A percentile compares a stretch with the other conserved stretches of the same genome.
phyloP scores from a whole-genome alignment of 306 rosid genomes.

The Oemleria cerasiformis region DNA sequence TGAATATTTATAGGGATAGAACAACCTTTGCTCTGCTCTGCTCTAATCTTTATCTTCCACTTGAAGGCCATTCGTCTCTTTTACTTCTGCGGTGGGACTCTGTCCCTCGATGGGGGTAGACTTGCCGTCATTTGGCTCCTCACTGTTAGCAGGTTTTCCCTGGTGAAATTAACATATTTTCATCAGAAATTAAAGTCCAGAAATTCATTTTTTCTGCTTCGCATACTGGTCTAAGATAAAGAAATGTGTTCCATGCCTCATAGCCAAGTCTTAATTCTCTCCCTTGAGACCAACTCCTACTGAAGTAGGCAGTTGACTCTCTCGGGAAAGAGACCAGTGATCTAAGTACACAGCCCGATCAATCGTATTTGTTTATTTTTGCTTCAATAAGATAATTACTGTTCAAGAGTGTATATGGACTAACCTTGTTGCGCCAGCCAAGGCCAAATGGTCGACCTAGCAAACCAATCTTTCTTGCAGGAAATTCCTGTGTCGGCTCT shows the following conservation, averaged over 20 bases:
- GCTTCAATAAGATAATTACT: not conserved
- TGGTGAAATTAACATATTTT: constrained; percentile 29
- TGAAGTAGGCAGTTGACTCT: too few species aligned
- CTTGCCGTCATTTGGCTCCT: constrained; percentile 53
- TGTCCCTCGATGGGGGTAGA: constrained; percentile 33
- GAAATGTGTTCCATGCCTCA: too few species aligned
- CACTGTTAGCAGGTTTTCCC: constrained; percentile 55
- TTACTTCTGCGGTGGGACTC: constrained; percentile 32
- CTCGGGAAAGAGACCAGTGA: not conserved
- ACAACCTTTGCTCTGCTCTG: constrained; percentile 5
- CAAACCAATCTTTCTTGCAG: constrained; percentile 66
- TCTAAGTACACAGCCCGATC: not conserved
- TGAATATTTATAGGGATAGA: constrained; percentile 12
- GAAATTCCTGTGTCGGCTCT: constrained; percentile 57
- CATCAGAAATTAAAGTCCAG: too few species aligned
- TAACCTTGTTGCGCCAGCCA: constrained; percentile 96
- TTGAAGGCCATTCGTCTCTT: constrained; percentile 51
- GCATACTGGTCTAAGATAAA: too few species aligned
- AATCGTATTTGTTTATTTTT: not conserved
- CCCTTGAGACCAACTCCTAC: too few species aligned
- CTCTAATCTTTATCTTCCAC: constrained; percentile 47
- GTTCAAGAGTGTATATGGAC: constrained; percentile 17
- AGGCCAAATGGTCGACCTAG: constrained; percentile 95
- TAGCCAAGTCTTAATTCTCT: too few species aligned
- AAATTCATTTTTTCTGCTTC: too few species aligned